Evolutionary conservation across 2,329 filamentous ascomycete species (phyloP), one percentile per base, ranked within the genome.

Genomic region (Ilyonectria destructans): DNA sequence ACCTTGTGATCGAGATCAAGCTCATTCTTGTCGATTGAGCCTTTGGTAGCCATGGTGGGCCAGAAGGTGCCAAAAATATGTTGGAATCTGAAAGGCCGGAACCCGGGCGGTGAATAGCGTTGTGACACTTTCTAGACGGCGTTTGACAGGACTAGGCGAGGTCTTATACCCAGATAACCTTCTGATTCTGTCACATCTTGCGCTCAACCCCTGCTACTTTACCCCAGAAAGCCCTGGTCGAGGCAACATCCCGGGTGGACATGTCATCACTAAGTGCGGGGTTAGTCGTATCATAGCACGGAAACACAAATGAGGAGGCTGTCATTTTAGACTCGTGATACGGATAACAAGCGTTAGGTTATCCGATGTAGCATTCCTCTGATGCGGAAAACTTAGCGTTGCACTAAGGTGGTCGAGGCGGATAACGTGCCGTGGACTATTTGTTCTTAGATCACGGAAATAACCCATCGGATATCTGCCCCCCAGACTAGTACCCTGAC

Each of bases 21-120:
- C 49, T 75, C 71, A 40, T 64, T 73, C 63, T 75, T 74, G 43
- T 74, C 74, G 31, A 74, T 75, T 12, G 73, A 74, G 52, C 61
- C 69, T 63, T 60, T 63, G 19, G 56, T 45, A 48, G 71, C 67
- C 72, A 75, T 74, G 46, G 6, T 69, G 62, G 31, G 48, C 15
- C 13, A 48, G 49, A 1, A 26, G 2, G 23, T 26, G n/a, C 21
- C n/a, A n/a, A 29, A 43, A 26, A 48, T 15, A 35, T 9, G 26
- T 13, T 15, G 33, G 26, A 23, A 23, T 17, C 29, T 19, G 12
- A 10, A 6, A 46, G 13, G 23, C 26, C 17, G 17, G 54, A 43
- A 23, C 46, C 35, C n/a, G 31, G 58, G 40, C 40, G 26, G 48
- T 19, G 40, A 56, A 40, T 56, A 68, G 57, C 17, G 62, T 21